Conservation (phyloP, 768 basidiomycete genomes). For the Xanthoconium stramineum region DNA sequence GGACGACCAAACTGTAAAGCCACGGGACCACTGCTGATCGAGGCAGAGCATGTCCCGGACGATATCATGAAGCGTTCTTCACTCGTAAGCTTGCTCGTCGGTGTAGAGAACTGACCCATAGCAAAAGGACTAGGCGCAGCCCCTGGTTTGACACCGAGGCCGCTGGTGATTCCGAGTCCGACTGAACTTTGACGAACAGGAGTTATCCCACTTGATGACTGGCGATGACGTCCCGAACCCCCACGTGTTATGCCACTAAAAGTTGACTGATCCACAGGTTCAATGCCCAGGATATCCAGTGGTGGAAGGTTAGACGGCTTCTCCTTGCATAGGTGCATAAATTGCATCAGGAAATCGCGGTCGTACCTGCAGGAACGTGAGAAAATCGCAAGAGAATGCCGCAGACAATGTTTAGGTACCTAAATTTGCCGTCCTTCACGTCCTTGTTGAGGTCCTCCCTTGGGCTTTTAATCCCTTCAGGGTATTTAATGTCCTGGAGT, state of each 20-base stretch:
- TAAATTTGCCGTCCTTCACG: slow-evolving; percentile 85
- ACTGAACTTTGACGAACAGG: slow-evolving; percentile 47
- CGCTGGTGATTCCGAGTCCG: slow-evolving; percentile 39
- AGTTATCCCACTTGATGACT: slow-evolving; percentile 41
- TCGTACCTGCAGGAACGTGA: slow-evolving; percentile 69
- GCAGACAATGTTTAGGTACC: slow-evolving; percentile 40
- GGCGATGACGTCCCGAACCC: slow-evolving; percentile 61
- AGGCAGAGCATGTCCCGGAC: slow-evolving; percentile 47
- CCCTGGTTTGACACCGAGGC: slow-evolving; percentile 32
- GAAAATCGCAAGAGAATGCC: neutral
- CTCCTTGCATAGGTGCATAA: slow-evolving; percentile 92
- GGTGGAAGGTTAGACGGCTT: slow-evolving; percentile 89
- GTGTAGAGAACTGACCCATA: slow-evolving; percentile 71
- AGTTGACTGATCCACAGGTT: slow-evolving; percentile 59
- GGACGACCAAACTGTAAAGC: slow-evolving; percentile 52
- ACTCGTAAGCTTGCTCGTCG: slow-evolving; percentile 56
- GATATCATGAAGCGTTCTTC: slow-evolving; percentile 62
- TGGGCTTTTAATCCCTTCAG: slow-evolving; percentile 80
- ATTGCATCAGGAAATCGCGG: slow-evolving; percentile 95
- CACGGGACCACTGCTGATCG: slow-evolving; percentile 49
- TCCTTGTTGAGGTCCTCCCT: slow-evolving; percentile 79
- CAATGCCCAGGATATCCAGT: slow-evolving; percentile 88
- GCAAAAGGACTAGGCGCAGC: slow-evolving; percentile 31
- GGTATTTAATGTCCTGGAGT: slow-evolving; percentile 73
- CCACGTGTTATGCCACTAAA: slow-evolving; percentile 56